Conservation (phyloP, 2,329 filamentous ascomycete genomes). For the Penicillium sp. region DNA sequence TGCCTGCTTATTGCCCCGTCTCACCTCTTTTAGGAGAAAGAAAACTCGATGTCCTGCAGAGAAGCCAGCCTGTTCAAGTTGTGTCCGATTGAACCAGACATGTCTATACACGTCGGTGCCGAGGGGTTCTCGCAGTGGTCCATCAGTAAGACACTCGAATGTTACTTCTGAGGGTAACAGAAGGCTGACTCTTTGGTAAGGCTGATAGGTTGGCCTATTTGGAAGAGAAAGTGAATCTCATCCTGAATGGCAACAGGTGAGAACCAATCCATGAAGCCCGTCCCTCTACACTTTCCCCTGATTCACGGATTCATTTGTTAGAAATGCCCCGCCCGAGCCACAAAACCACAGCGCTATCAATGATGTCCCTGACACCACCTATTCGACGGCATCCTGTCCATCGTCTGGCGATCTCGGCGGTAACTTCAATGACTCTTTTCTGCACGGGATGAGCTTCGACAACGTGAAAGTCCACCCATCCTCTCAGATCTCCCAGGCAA, state of each 20-base stretch:
- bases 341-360: conserved; percentile 8
- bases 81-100: conserved; percentile 46
- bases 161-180: not conserved
- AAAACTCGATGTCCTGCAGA: conserved; percentile 52
- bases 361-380: conserved; percentile 15
- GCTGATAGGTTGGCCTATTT: conserved; percentile 50
- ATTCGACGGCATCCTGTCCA: conserved; percentile 16
- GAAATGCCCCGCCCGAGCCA: conserved; percentile 5
- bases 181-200: conserved; percentile 28
- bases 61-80: conserved; percentile 51
- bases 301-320: conserved; percentile 22
- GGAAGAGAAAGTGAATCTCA: conserved; percentile 51
- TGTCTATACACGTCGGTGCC: conserved; percentile 44
- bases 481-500: conserved; percentile 22
- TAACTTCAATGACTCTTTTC: conserved; percentile 19
- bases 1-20: not conserved
- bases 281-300: conserved; percentile 10
- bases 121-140: conserved; percentile 39
- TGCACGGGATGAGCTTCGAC: conserved; percentile 23
- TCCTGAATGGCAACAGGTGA: conserved; percentile 44
- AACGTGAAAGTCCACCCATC: conserved; percentile 23
- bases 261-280: conserved; percentile 1
- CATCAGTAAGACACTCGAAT: conserved; percentile 38
- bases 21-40: conserved; percentile 39
- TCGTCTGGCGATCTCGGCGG: conserved; percentile 18